These are phyloP conservation scores for Boletus insuetus DNA, from an alignment of 768 basidiomycete species.

Conservation along the genomic window DNA sequence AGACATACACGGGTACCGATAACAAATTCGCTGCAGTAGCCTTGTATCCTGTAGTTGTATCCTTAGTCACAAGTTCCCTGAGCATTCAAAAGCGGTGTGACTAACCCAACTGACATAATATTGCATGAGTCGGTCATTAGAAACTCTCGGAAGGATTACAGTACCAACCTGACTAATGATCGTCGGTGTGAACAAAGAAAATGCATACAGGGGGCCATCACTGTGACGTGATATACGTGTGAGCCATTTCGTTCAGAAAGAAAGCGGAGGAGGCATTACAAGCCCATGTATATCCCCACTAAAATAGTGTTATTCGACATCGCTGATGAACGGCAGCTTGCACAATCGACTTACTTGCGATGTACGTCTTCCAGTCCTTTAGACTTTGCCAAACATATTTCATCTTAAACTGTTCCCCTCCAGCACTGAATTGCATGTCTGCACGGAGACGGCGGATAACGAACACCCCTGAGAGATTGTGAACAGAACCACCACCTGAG, in stretches of 20 bases:
- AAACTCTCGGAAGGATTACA: background rate
- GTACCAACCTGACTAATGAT: conserved; percentile 49
- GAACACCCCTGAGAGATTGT: conserved; percentile 46
- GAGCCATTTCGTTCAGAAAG: background rate
- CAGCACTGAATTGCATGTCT: conserved; percentile 66
- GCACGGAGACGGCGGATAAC: conserved; percentile 62
- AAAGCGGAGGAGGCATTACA: conserved; percentile 38
- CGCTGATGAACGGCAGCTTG: conserved; percentile 1
- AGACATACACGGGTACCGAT: conserved; percentile 75
- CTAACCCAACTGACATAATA: conserved; percentile 20
- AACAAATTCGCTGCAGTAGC: conserved; percentile 70
- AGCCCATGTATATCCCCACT: conserved; percentile 75
- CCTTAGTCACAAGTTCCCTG: background rate
- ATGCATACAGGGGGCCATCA: conserved; percentile 52
- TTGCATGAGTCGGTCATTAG: background rate
- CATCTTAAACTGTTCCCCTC: conserved; percentile 51
- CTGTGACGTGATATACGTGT: conserved; percentile 25
- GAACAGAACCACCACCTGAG: background rate
- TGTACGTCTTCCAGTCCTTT: conserved; percentile 70
- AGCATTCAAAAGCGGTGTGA: background rate
- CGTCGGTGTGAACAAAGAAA: conserved; percentile 48
- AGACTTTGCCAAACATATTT: conserved; percentile 60
- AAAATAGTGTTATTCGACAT: background rate
- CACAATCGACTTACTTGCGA: conserved; percentile 49
- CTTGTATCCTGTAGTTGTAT: conserved; percentile 43